A percentile compares a stretch with the other conserved stretches of the same genome.
Evolutionary conservation across 2,329 filamentous ascomycete genomes (phyloP).

Genomic region (Drechslerella dactyloides): DNA sequence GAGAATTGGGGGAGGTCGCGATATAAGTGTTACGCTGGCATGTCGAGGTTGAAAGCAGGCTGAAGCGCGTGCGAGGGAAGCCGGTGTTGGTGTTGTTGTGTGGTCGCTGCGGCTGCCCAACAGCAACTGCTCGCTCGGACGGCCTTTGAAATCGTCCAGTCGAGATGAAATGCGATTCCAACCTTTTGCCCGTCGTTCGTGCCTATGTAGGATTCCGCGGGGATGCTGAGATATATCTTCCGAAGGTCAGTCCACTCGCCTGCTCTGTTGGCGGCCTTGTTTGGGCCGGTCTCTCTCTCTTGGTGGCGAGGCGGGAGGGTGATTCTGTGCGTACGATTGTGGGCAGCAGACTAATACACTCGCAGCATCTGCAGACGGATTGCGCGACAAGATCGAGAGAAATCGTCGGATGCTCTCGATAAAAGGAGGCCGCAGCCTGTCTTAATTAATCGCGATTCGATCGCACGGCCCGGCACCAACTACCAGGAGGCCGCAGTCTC

Average conservation of each 20-base stretch:
- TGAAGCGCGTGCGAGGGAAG: background rate
- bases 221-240: too few relatives aligned
- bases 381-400: too few relatives aligned
- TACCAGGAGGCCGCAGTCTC: background rate
- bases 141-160: background rate
- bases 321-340: background rate
- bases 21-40: background rate
- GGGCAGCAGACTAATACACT: too few relatives aligned
- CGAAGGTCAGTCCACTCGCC: too few relatives aligned
- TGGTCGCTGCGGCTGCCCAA: background rate
- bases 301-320: background rate
- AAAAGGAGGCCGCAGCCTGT: background rate
- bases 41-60: slow-evolving; percentile 2
- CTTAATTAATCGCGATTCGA: background rate
- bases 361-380: too few relatives aligned
- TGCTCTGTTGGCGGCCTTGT: too few relatives aligned
- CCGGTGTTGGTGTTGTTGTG: slow-evolving; percentile 1
- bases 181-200: background rate
- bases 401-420: too few relatives aligned
- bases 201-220: background rate
- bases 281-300: background rate
- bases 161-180: background rate
- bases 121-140: background rate
- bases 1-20: background rate
- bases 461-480: background rate